These are phyloP conservation scores for Pittosporum tobira DNA, from an alignment of 129 eudicot species.

Conservation along the genomic window DNA sequence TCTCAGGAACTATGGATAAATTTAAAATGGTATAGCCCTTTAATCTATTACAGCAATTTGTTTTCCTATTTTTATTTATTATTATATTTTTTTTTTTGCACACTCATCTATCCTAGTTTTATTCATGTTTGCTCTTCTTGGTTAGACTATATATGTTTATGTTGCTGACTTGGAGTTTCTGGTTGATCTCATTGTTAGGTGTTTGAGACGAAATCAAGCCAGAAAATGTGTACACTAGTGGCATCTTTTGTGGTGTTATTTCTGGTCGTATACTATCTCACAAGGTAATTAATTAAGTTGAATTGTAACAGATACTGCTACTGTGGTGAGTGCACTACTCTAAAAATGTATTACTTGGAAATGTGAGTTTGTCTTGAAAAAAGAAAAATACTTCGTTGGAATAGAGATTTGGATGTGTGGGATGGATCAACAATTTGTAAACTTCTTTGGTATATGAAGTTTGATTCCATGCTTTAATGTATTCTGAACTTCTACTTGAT, in stretches of 20 bases:
- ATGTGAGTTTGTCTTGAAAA: too few species aligned
- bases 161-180: neutral
- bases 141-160: neutral
- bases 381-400: too few species aligned
- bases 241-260: constrained; percentile 67
- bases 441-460: too few species aligned
- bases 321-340: too few species aligned
- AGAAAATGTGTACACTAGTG: constrained; percentile 60
- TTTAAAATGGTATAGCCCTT: constrained; percentile 66
- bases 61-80: neutral
- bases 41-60: neutral
- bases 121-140: neutral
- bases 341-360: too few species aligned
- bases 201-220: constrained; percentile 84
- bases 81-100: neutral
- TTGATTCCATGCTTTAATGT: too few species aligned
- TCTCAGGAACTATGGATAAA: constrained; percentile 89
- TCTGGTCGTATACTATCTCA: constrained; percentile 70
- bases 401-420: too few species aligned
- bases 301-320: neutral
- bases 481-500: too few species aligned
- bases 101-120: neutral
- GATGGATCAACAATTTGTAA: too few species aligned
- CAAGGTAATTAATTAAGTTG: constrained; percentile 39
- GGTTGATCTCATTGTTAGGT: constrained; percentile 31